Evolutionary conservation across 805 yeast genomes (phyloP).

Genomic region (Cyberlindnera meyerae): DNA sequence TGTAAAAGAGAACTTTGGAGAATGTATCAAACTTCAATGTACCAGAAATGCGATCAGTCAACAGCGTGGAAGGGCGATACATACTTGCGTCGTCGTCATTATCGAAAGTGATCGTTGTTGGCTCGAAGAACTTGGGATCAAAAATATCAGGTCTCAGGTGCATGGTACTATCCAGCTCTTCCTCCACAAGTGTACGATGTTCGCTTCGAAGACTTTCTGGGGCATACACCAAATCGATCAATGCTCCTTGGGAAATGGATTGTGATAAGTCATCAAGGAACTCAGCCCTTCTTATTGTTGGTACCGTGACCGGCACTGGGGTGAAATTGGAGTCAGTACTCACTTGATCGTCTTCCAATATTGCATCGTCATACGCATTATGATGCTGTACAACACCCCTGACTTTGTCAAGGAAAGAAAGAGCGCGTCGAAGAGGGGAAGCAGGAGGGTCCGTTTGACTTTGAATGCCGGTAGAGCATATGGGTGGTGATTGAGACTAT

Average conservation of each 20-base stretch:
- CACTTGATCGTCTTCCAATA: no score
- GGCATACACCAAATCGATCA: slow-evolving; percentile 6
- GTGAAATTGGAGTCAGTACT: slow-evolving; percentile 4
- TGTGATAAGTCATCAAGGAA: slow-evolving; percentile 7
- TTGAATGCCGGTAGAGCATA: no score
- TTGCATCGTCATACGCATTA: no score
- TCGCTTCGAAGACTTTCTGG: slow-evolving; percentile 4
- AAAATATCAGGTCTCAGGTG: no score
- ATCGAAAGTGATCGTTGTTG: neutral
- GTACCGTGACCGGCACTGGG: slow-evolving; percentile 11
- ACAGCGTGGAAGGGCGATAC: neutral
- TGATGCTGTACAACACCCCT: no score
- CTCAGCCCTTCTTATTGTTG: slow-evolving; percentile 7
- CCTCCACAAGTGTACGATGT: no score
- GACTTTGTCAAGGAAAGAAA: no score
- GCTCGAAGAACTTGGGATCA: no score
- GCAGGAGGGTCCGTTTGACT: no score
- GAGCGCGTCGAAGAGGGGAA: no score
- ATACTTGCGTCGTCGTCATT: neutral
- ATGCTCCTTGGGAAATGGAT: slow-evolving; percentile 4
- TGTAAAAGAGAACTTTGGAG: slow-evolving; percentile 14
- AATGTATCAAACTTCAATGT: slow-evolving; percentile 9
- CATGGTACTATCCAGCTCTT: no score
- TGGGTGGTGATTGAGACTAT: no score
- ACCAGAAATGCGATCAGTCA: neutral